Conservation (phyloP, 129 eudicot species). For the Pseudognaphalium luteoalbum region DNA sequence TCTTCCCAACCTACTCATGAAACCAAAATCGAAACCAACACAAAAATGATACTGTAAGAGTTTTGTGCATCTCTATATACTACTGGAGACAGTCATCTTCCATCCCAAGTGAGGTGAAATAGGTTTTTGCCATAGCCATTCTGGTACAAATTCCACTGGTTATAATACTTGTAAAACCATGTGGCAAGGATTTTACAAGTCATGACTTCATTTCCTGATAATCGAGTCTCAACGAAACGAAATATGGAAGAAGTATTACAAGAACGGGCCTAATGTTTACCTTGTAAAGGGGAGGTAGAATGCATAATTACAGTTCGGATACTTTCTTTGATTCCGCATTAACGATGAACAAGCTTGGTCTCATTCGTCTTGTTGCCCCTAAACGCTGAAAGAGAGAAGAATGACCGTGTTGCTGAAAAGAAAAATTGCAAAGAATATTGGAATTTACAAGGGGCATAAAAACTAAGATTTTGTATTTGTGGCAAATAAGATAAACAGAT, state of each 20-base stretch:
- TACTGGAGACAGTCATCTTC: slow-evolving; percentile 28
- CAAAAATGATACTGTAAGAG: slow-evolving; percentile 20
- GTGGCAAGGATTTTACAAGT: slow-evolving; percentile 10
- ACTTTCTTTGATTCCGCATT: slow-evolving; percentile 18
- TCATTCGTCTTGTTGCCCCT: slow-evolving; percentile 72
- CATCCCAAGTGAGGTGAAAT: slow-evolving; percentile 16
- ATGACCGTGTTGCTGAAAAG: slow-evolving; percentile 93
- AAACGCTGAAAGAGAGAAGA: slow-evolving; percentile 99
- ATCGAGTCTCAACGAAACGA: neutral
- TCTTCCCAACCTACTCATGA: slow-evolving; percentile 8
- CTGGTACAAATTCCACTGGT: slow-evolving; percentile 22
- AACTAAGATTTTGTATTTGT: slow-evolving; percentile 3
- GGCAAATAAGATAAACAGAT: slow-evolving; percentile 6
- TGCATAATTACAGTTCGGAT: slow-evolving; percentile 24
- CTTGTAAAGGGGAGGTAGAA: slow-evolving; percentile 31
- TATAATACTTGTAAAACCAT: neutral
- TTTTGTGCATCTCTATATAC: slow-evolving; percentile 24
- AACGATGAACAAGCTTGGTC: slow-evolving; percentile 41
- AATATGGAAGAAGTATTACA: neutral
- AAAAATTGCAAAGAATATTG: slow-evolving; percentile 36
- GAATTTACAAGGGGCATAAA: slow-evolving; percentile 31
- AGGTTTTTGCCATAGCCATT: slow-evolving; percentile 13
- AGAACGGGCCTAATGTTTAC: slow-evolving; percentile 24
- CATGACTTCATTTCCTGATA: neutral
- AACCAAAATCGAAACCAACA: slow-evolving; percentile 4